These are phyloP conservation scores for Pisolithus microcarpus DNA, from an alignment of 768 basidiomycete genomes.

Conservation along the genomic window DNA sequence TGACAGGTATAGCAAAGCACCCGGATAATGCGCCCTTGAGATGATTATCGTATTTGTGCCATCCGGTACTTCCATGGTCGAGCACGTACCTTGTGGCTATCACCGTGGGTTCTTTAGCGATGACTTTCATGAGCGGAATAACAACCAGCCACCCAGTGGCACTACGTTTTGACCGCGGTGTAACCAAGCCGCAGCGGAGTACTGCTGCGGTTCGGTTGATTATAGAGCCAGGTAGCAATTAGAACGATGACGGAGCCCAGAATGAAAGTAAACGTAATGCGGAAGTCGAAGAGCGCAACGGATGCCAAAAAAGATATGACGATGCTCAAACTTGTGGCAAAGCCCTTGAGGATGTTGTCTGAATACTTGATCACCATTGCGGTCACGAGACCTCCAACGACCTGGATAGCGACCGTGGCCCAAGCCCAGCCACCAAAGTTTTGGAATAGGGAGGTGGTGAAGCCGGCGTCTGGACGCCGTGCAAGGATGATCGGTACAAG, in stretches of 20 bases:
- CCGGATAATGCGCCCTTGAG: conserved; percentile 1
- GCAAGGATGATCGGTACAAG: conserved; percentile 67
- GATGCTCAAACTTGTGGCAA: conserved; percentile 91
- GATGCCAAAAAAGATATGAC: conserved; percentile 92
- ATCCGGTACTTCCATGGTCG: background rate
- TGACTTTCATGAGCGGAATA: background rate
- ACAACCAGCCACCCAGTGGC: conserved; percentile 5
- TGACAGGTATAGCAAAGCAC: conserved; percentile 15
- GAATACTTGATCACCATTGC: conserved; percentile 93
- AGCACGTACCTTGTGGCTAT: background rate
- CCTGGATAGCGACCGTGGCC: conserved; percentile 83
- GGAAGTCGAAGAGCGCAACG: conserved; percentile 84
- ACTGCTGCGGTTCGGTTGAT: conserved; percentile 46
- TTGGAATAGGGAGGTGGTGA: conserved; percentile 54
- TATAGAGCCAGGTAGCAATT: conserved; percentile 88
- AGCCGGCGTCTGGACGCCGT: conserved; percentile 32
- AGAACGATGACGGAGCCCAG: conserved; percentile 81
- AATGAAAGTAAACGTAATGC: conserved; percentile 78
- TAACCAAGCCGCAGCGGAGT: conserved; percentile 24
- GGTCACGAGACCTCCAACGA: conserved; percentile 86
- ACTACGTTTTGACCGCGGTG: conserved; percentile 19
- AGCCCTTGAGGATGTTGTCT: conserved; percentile 89
- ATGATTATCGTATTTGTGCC: background rate
- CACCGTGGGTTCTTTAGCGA: background rate
- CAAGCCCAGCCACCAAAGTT: conserved; percentile 91